These are phyloP conservation scores for Gentiana straminea DNA, from an alignment of 257 asterid genomes.

Conservation along the genomic window DNA sequence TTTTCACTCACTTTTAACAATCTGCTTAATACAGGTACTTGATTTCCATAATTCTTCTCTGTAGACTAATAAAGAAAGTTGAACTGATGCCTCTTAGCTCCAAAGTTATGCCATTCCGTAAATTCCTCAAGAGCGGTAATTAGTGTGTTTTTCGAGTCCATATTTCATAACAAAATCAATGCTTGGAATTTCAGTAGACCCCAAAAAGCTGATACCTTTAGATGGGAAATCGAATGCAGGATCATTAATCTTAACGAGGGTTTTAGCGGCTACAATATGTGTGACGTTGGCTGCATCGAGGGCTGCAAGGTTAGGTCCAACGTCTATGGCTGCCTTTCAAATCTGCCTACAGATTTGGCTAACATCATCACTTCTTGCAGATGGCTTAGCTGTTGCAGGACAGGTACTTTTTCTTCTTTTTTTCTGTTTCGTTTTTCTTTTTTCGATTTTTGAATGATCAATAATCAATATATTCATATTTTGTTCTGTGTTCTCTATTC, in stretches of 20 bases:
- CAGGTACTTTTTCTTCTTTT: slow-evolving; percentile 39
- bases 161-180: no score
- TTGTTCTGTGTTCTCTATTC: background rate
- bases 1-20: background rate
- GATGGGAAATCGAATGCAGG: slow-evolving; percentile 27
- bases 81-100: slow-evolving; percentile 63
- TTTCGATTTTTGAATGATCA: no score
- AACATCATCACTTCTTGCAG: slow-evolving; percentile 89
- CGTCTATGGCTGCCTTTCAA: slow-evolving; percentile 91
- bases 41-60: slow-evolving; percentile 51
- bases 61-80: slow-evolving; percentile 56
- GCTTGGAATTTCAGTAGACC: no score
- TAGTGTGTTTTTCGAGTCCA: slow-evolving; percentile 2
- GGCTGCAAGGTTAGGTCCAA: slow-evolving; percentile 87
- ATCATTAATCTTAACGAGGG: slow-evolving; percentile 56
- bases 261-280: slow-evolving; percentile 78
- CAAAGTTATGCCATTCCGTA: slow-evolving; percentile 55
- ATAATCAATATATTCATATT: no score
- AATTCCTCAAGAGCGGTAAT: slow-evolving; percentile 74
- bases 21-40: slow-evolving; percentile 44
- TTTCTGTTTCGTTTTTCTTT: no score
- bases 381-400: slow-evolving; percentile 98
- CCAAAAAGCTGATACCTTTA: background rate
- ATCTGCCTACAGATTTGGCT: slow-evolving; percentile 91
- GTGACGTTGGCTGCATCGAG: slow-evolving; percentile 80